Evolutionary conservation across 371 early-diverging fungal genomes (phyloP).

Genomic region (Nematocida major): DNA sequence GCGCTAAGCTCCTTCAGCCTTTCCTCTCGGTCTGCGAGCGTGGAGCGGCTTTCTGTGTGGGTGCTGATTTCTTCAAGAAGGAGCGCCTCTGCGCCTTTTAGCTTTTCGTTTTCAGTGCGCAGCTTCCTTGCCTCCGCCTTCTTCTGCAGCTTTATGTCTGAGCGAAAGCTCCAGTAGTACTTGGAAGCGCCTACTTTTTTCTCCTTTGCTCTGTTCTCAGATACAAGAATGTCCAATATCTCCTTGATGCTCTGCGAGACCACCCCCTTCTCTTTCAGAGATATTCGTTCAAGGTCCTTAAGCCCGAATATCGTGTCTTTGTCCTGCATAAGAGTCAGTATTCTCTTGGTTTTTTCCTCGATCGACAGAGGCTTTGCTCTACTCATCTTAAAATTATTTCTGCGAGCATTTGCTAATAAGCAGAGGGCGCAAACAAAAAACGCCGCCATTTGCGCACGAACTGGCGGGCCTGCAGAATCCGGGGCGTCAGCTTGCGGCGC

Average conservation of each 20-base stretch:
- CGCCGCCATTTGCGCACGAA: too few species aligned
- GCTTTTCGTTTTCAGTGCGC: conserved; percentile 10
- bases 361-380: conserved; percentile 47
- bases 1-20: conserved; percentile 12
- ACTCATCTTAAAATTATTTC: conserved; percentile 33
- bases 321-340: conserved; percentile 8
- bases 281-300: conserved; percentile 81
- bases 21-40: conserved; percentile 20
- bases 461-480: too few species aligned
- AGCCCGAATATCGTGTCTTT: neutral
- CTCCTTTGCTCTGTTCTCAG: conserved; percentile 74
- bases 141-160: conserved; percentile 65
- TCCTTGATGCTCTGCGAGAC: conserved; percentile 78
- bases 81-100: neutral
- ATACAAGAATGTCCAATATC: conserved; percentile 75
- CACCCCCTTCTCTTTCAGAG: conserved; percentile 76
- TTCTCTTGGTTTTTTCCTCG: conserved; percentile 33
- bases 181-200: conserved; percentile 84
- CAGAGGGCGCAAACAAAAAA: too few species aligned
- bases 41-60: neutral
- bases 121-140: conserved; percentile 21
- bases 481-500: too few species aligned
- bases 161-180: conserved; percentile 82
- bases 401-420: neutral
- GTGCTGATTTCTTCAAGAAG: neutral